Evolutionary conservation across 2,329 filamentous ascomycete species (phyloP).

Genomic region (Cladorrhinum sp.): DNA sequence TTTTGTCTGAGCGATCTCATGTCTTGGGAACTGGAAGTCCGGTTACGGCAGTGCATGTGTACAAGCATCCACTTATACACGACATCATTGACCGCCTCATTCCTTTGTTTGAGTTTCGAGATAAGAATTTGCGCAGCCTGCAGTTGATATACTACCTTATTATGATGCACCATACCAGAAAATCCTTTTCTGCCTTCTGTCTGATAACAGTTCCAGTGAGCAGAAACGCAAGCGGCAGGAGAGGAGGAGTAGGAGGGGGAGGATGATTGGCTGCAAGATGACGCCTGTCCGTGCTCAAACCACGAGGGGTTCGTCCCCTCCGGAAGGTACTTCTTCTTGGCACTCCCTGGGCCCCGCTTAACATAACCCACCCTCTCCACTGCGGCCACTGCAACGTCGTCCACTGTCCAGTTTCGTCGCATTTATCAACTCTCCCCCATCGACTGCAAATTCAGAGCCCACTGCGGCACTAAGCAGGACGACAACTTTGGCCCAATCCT

Average conservation of each 20-base stretch:
- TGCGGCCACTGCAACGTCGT: background rate
- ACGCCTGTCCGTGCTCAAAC: background rate
- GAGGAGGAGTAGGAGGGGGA: background rate
- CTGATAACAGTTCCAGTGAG: background rate
- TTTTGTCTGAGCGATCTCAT: background rate
- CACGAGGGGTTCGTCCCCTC: conserved; percentile 3
- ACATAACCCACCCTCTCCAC: background rate
- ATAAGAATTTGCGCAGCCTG: no score
- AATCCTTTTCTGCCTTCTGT: no score
- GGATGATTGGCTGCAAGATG: background rate
- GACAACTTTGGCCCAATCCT: conserved; percentile 15
- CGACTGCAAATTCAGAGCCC: conserved; percentile 18
- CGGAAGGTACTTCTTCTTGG: conserved; percentile 1
- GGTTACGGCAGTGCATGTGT: no score
- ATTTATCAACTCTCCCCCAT: conserved; percentile 17
- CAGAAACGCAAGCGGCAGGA: background rate
- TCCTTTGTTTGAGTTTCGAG: no score
- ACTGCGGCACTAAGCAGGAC: conserved; percentile 18
- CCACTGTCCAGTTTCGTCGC: conserved; percentile 10
- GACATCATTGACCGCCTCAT: no score
- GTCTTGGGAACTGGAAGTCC: background rate
- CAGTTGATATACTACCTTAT: no score
- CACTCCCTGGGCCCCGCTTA: conserved; percentile 1
- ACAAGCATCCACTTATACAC: no score
- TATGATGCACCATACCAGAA: no score